Evolutionary conservation across 1,284 basidiomycete species (phyloP), one percentile per base, ranked within the genome.

Genomic region (Pascua sp.): DNA sequence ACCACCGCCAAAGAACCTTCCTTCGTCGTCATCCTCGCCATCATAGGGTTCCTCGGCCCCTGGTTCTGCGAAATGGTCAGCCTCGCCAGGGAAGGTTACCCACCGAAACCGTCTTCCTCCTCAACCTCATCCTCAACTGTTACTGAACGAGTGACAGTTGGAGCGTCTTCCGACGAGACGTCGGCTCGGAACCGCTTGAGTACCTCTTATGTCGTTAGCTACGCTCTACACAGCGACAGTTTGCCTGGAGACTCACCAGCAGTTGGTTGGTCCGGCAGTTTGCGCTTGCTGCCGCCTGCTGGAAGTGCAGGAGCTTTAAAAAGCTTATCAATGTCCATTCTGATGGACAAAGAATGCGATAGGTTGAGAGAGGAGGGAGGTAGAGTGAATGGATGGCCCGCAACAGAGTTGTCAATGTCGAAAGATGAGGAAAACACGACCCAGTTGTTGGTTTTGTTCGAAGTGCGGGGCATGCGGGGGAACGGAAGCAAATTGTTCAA

Each of bases 1-100:
- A 0, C 93, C 93, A 3, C 92, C 91, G 37, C 93, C 93, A 70
- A 89, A 96, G 79, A 96, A 95, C 12, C 93, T 81, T 0, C 93
- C 93, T 64, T 94, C 91, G 32, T 88, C 89, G 68, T 95, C 92
- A 72, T 94, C 91, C 66, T 93, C 92, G 1, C 73, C 84, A 68
- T 89, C 93, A 70, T 38, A 42, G 1, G 12, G n/a, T 11, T 42
- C n/a, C n/a, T n/a, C 41, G 4, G 45, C 42, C 15, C n/a, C 32
- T 8, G 38, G 16, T 16, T 16, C 49, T 17, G 15, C 24, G 17
- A 24, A 32, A 7, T 7, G 4, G 24, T 12, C 9, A 13, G 4
- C 38, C 2, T 44, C 16, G 15, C 10, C n/a, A 0, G 8, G 2
- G 42, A 12, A 15, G 42, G n/a, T 37, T 11, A 17, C 17, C 16